Base-by-base conservation (phyloP, 2,329 filamentous ascomycete species). In the Colletotrichum sublineola region DNA sequence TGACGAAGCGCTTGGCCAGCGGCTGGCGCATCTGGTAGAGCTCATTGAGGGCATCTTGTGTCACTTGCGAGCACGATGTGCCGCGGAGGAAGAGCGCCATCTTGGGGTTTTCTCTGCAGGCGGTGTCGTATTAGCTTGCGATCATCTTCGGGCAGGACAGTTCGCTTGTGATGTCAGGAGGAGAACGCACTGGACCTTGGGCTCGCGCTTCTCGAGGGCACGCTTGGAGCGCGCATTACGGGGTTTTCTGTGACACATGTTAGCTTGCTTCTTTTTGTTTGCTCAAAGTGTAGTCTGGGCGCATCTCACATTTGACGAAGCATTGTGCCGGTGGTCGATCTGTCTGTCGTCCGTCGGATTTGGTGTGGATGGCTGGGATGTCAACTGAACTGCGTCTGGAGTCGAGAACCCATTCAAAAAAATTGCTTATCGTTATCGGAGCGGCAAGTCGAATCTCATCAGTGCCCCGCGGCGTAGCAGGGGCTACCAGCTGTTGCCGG, bases 171-270 rank as follows among this genome's bases (percentile, higher is more conserved):
- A 1, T 31, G 7, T n/a, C 20, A 6, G 24, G 29, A 50, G 44
- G 63, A 69, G 48, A 53, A 58, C 53, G 40, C 61, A 73, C 82
- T 93, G 85, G 76, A 91, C 86, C 83, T 98, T 97, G 70, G 96
- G 94, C 79, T 94, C 95, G 79, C 94, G 93, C 84, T 97, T 96
- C 82, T 97, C 96, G 80, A 98, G 91, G 75, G 94, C 95, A 78
- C 96, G 93, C 88, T 97, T 97, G 71, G 95, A 96, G 86, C 96
- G 95, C 77, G 96, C 95, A 84, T 89, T 90, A 75, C 87, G 86
- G 76, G 89, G 88, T 83, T 90, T 90, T 80, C 88, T 90, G 55
- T 61, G 24, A 2, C 0, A 2, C 14, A 44, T 9, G 12, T 73
- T 24, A 75, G 57, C 31, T 20, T 0, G 18, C 15, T 11, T 33